Conservation (phyloP, 257 asterid species). For the Solanum chaucha region DNA sequence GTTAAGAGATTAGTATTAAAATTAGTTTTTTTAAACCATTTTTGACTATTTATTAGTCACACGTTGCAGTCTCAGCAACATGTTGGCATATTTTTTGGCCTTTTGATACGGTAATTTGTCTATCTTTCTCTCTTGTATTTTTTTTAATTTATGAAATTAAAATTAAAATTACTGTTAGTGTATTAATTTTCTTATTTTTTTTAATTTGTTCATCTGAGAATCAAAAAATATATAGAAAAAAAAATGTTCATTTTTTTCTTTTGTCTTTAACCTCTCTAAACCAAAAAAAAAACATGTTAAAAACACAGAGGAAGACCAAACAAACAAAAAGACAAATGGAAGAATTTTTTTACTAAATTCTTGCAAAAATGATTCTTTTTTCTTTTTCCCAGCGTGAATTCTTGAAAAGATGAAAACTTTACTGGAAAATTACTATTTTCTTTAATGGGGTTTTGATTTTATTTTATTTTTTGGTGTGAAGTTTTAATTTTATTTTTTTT, state of each 20-base stretch:
- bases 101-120: background rate
- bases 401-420: background rate
- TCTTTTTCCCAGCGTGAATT: background rate
- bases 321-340: background rate
- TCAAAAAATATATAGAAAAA: background rate
- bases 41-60: background rate
- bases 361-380: background rate
- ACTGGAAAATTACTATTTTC: background rate
- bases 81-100: slow-evolving; percentile 1
- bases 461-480: too few relatives aligned
- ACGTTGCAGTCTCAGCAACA: background rate
- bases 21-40: background rate
- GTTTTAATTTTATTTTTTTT: background rate
- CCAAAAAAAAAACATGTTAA: background rate
- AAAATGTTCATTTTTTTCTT: background rate
- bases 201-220: background rate
- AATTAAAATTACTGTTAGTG: background rate
- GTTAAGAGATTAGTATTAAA: background rate
- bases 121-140: background rate
- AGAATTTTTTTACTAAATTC: background rate
- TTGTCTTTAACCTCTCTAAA: background rate
- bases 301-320: background rate
- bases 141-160: too few relatives aligned
- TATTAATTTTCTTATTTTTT: background rate
- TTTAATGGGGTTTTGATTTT: background rate